These are phyloP conservation scores for Saccharomycopsis malanga DNA, from an alignment of 805 yeast genomes.

Conservation along the genomic window DNA sequence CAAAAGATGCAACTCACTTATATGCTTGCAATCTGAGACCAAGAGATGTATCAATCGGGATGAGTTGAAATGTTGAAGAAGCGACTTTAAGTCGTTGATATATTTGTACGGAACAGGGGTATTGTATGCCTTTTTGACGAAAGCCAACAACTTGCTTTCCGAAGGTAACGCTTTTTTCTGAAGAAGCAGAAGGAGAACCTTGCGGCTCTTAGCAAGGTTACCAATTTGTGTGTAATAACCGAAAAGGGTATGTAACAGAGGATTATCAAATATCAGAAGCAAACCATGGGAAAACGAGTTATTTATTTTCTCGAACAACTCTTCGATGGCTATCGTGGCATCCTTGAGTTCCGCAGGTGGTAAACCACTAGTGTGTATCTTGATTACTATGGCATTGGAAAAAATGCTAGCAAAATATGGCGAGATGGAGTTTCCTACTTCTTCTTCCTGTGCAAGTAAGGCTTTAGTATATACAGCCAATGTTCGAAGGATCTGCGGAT, in stretches of 20 bases:
- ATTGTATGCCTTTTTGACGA: neutral
- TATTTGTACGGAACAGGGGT: neutral
- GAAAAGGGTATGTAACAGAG: neutral
- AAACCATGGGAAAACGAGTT: neutral
- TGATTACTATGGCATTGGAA: neutral
- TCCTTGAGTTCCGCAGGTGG: neutral
- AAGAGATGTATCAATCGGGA: neutral
- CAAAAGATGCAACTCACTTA: conserved; percentile 5
- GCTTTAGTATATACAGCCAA: neutral
- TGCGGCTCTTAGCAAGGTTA: neutral
- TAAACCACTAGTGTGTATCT: neutral
- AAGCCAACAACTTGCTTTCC: neutral
- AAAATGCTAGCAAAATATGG: neutral
- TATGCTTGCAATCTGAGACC: neutral
- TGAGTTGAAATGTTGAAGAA: conserved; percentile 4
- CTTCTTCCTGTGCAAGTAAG: neutral
- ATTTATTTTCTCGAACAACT: neutral
- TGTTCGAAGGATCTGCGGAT: neutral
- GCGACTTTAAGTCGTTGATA: neutral
- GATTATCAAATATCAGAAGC: neutral
- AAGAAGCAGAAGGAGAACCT: neutral
- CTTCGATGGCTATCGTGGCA: neutral
- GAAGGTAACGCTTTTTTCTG: conserved; percentile 1
- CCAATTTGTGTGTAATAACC: neutral
- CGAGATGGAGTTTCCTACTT: neutral